A percentile compares a stretch with the other conserved stretches of the same genome.
phyloP scores from a whole-genome alignment of 139 green algal genomes.

The Pseudopediastrum boryanum region DNA sequence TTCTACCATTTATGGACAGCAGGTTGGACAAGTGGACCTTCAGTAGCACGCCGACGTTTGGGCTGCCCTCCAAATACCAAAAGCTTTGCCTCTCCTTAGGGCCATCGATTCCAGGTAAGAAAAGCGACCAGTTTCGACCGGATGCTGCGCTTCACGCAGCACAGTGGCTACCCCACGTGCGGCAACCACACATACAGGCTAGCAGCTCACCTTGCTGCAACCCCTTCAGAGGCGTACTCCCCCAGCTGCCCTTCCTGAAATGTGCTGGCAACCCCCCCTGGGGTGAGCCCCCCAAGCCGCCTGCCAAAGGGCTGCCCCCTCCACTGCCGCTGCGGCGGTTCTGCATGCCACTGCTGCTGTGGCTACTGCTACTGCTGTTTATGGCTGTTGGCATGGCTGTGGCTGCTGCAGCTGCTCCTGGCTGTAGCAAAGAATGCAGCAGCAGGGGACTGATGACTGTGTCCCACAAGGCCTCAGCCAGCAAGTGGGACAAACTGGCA shows the following conservation, averaged over 20 bases:
- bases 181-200: no score
- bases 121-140: no score
- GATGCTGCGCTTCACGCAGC: no score
- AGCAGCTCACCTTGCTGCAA: no score
- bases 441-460: conserved; percentile 64
- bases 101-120: no score
- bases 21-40: no score
- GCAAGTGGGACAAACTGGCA: conserved; percentile 40
- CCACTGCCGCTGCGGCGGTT: not conserved
- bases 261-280: not conserved
- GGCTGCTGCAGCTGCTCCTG: conserved; percentile 26
- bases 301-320: not conserved
- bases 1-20: no score
- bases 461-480: conserved; percentile 67
- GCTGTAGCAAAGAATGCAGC: conserved; percentile 69
- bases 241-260: not conserved
- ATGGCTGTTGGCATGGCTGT: not conserved
- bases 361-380: not conserved
- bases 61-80: no score
- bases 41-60: no score
- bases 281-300: not conserved
- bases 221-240: no score
- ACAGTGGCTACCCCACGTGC: no score
- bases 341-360: not conserved
- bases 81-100: no score